Conservation (phyloP, 371 early-diverging fungal species). For the Quaeritorhiza haematococci region DNA sequence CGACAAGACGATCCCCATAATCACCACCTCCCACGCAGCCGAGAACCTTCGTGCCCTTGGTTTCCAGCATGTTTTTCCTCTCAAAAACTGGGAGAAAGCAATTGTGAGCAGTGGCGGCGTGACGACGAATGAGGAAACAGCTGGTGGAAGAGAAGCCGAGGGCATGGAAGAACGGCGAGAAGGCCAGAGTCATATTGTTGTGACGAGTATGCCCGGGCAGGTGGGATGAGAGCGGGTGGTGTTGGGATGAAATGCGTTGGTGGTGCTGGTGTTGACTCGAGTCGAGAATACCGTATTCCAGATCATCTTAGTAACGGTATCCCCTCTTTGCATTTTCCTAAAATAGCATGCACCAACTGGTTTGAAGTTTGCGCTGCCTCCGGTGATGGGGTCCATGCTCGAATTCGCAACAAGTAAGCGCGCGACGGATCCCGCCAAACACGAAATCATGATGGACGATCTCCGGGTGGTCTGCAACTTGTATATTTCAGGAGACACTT, state of each 20-base stretch:
- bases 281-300: too few species aligned
- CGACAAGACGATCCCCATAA: constrained; percentile 11
- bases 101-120: constrained; percentile 3
- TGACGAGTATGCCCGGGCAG: constrained; percentile 8
- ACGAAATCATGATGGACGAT: not conserved
- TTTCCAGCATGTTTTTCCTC: constrained; percentile 3
- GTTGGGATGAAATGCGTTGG: too few species aligned
- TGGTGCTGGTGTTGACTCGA: too few species aligned
- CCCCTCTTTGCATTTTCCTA: too few species aligned
- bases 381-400: constrained; percentile 8
- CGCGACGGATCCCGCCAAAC: not conserved
- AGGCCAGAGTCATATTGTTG: too few species aligned
- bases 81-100: constrained; percentile 5
- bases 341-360: constrained; percentile 7
- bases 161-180: too few species aligned
- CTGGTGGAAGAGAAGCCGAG: too few species aligned
- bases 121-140: too few species aligned
- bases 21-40: constrained; percentile 6
- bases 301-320: too few species aligned
- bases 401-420: constrained; percentile 1
- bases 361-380: constrained; percentile 2
- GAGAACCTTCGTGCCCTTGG: constrained; percentile 4
- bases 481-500: constrained; percentile 10
- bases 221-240: too few species aligned
- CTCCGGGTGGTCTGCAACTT: not conserved